Evolutionary conservation across 352 stramenopile genomes (phyloP).

Genomic region (Phytophthora cactorum): DNA sequence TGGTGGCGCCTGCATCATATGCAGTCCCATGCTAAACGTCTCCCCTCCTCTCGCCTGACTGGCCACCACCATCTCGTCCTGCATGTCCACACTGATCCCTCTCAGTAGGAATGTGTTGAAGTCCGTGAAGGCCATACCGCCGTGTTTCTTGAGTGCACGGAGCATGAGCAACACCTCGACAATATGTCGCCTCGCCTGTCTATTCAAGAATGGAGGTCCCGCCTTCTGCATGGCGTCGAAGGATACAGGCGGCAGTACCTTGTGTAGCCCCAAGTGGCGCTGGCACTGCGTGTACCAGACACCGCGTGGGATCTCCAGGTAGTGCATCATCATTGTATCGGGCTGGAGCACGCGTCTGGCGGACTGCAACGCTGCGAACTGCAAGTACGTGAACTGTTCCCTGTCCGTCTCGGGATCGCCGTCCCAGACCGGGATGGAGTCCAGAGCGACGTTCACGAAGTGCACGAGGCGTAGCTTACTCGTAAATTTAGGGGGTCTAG

Average conservation of each 20-base stretch:
- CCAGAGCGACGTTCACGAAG: constrained; percentile 41
- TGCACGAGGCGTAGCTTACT: constrained; percentile 34
- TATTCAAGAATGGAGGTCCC: not conserved
- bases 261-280: constrained; percentile 48
- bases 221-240: constrained; percentile 16
- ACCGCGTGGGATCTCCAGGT: constrained; percentile 39
- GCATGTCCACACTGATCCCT: constrained; percentile 12
- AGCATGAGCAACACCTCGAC: constrained; percentile 49
- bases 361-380: constrained; percentile 49
- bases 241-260: constrained; percentile 39
- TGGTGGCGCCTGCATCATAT: constrained; percentile 39
- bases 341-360: constrained; percentile 27
- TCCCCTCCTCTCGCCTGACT: constrained; percentile 17
- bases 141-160: constrained; percentile 35
- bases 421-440: constrained; percentile 23
- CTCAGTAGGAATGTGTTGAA: constrained; percentile 46
- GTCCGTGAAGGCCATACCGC: constrained; percentile 41
- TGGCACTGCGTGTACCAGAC: constrained; percentile 59
- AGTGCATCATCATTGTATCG: constrained; percentile 49
- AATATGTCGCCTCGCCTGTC: constrained; percentile 35
- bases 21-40: constrained; percentile 35
- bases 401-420: constrained; percentile 7
- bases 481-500: not conserved
- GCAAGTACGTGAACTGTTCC: constrained; percentile 46
- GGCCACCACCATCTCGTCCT: constrained; percentile 29